phyloP scores from a whole-genome alignment of 2,329 filamentous ascomycete species.

The Fusarium foetens region DNA sequence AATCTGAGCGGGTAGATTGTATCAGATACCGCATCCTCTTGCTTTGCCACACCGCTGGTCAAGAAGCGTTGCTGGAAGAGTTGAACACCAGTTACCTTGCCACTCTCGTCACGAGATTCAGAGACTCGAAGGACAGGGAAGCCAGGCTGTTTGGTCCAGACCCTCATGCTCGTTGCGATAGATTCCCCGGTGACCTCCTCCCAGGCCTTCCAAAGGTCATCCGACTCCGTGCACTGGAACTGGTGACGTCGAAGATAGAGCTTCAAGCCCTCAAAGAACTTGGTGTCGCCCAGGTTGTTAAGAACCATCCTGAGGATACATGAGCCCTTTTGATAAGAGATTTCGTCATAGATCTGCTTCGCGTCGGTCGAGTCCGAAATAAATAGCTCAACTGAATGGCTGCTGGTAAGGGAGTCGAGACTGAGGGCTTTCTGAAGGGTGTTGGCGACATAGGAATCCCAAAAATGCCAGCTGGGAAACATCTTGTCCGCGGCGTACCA shows the following conservation, averaged over 20 bases:
- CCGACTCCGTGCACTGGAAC: background rate
- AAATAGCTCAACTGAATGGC: background rate
- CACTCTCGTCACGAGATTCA: background rate
- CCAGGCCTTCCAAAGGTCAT: background rate
- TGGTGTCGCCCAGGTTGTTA: background rate
- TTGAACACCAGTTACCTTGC: fast-evolving
- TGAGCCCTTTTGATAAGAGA: fast-evolving
- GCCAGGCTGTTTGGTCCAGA: fast-evolving
- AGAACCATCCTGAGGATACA: background rate
- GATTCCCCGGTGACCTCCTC: fast-evolving
- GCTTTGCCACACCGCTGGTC: fast-evolving
- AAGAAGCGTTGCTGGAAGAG: background rate
- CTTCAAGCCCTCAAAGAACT: background rate
- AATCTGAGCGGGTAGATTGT: background rate
- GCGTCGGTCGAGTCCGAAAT: background rate
- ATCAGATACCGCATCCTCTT: background rate
- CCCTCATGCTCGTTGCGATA: fast-evolving
- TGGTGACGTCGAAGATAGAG: background rate
- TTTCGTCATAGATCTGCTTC: background rate
- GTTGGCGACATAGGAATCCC: background rate
- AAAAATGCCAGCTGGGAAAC: background rate
- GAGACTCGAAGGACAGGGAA: background rate
- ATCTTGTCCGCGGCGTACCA: background rate
- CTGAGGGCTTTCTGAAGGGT: background rate
- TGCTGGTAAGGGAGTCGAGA: background rate